These are phyloP conservation scores for Suillus discolor DNA, from an alignment of 768 basidiomycete species.

Conservation along the genomic window DNA sequence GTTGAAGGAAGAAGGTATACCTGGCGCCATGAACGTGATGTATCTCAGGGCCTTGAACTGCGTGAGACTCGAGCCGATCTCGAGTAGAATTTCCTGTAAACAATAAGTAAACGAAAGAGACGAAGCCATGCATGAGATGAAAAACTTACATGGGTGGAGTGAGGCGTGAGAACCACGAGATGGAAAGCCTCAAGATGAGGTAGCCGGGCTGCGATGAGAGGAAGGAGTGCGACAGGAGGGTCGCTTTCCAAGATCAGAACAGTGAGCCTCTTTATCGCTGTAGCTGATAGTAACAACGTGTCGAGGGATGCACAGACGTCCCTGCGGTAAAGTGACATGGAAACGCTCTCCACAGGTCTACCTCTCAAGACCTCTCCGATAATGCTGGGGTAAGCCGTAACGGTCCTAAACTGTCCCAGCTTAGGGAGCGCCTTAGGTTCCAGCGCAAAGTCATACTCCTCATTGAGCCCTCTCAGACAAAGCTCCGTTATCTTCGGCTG, in stretches of 20 bases:
- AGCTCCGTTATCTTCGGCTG: conserved; percentile 54
- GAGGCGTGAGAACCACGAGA: conserved; percentile 55
- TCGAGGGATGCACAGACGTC: conserved; percentile 44
- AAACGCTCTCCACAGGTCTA: conserved; percentile 51
- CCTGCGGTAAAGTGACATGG: conserved; percentile 52
- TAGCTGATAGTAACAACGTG: conserved; percentile 41
- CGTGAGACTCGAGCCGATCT: conserved; percentile 40
- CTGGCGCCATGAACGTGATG: conserved; percentile 62
- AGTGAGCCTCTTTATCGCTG: conserved; percentile 51
- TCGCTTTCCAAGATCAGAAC: conserved; percentile 58
- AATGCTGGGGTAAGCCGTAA: conserved; percentile 50
- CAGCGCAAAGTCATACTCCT: conserved; percentile 37
- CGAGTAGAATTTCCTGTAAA: conserved; percentile 44
- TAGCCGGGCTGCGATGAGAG: conserved; percentile 49
- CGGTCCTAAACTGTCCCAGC: conserved; percentile 52
- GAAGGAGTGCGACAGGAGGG: conserved; percentile 46
- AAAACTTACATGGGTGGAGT: conserved; percentile 47
- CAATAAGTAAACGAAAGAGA: not conserved
- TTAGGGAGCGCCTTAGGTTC: conserved; percentile 45
- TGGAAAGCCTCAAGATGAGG: conserved; percentile 60
- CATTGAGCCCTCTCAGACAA: conserved; percentile 55
- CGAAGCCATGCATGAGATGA: not conserved
- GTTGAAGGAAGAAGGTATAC: conserved; percentile 17
- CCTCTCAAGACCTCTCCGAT: conserved; percentile 48
- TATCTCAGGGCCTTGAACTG: conserved; percentile 49